A percentile compares a stretch with the other conserved stretches of the same genome.
Evolutionary conservation across 2,329 filamentous ascomycete species (phyloP).

Genomic region (Pestalotiopsis sp.): DNA sequence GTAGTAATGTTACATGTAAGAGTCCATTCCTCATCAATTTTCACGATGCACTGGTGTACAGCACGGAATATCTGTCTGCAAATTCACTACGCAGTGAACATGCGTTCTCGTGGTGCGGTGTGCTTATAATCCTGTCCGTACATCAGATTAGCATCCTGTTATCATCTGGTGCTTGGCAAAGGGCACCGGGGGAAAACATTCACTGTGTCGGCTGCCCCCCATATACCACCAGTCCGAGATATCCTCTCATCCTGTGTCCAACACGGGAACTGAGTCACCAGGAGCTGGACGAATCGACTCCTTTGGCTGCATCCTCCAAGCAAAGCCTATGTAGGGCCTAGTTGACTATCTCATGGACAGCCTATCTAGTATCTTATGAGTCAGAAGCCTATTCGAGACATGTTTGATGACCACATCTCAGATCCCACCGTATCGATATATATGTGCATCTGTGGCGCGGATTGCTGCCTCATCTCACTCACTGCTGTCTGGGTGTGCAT

Average conservation of each 20-base stretch:
- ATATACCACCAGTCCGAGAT: background rate
- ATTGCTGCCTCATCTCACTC: background rate
- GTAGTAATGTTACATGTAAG: background rate
- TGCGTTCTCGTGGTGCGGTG: background rate
- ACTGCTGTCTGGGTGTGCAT: background rate
- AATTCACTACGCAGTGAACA: too few species aligned
- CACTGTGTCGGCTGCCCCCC: background rate
- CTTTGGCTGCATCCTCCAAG: background rate
- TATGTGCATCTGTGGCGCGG: background rate
- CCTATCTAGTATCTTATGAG: background rate
- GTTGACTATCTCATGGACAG: background rate
- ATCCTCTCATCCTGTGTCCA: background rate
- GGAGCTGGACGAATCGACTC: background rate
- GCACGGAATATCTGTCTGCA: too few species aligned
- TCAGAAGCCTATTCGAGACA: background rate
- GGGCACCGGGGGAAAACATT: background rate
- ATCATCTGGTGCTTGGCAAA: background rate
- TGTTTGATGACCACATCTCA: background rate
- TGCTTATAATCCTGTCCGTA: background rate
- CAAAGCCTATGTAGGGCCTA: background rate
- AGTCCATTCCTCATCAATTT: too few species aligned
- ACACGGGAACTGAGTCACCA: background rate
- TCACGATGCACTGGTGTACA: too few species aligned
- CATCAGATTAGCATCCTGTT: background rate
- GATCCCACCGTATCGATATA: background rate